Evolutionary conservation across 257 asterid genomes (phyloP).

Genomic region (Verbena officinalis): DNA sequence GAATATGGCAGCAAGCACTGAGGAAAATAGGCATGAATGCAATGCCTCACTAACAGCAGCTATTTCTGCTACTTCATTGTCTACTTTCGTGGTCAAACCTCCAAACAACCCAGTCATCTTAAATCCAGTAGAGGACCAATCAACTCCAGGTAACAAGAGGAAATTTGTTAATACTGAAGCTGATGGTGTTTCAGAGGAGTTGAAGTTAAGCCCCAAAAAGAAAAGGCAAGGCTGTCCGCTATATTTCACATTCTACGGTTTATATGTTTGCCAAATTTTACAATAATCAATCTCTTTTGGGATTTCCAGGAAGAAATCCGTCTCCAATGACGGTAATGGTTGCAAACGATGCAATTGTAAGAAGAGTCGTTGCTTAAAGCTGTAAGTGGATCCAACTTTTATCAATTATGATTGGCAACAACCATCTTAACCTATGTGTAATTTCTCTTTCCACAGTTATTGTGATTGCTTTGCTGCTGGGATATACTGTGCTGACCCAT

Average conservation of each 20-base stretch:
- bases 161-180: constrained; percentile 31
- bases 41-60: constrained; percentile 30
- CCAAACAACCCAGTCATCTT: constrained; percentile 35
- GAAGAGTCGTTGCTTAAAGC: constrained; percentile 77
- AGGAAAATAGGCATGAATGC: constrained; percentile 30
- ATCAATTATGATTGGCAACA: constrained; percentile 18
- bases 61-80: constrained; percentile 33
- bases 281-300: constrained; percentile 24
- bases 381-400: constrained; percentile 50
- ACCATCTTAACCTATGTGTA: constrained; percentile 18
- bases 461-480: constrained; percentile 91
- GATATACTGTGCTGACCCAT: constrained; percentile 64
- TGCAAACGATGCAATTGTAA: constrained; percentile 83
- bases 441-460: constrained; percentile 53
- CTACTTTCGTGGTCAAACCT: constrained; percentile 34
- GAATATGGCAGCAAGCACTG: constrained; percentile 34
- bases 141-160: constrained; percentile 42
- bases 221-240: constrained; percentile 54
- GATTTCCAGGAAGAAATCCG: constrained; percentile 53
- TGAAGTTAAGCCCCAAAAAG: constrained; percentile 51
- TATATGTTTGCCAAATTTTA: constrained; percentile 18
- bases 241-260: constrained; percentile 11
- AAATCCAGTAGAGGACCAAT: constrained; percentile 44
- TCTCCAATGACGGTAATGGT: constrained; percentile 47
- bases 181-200: constrained; percentile 37